A percentile compares a stretch with the other conserved stretches of the same genome.
phyloP scores from a whole-genome alignment of 805 yeast genomes.

The Zygosaccharomyces bisporus region DNA sequence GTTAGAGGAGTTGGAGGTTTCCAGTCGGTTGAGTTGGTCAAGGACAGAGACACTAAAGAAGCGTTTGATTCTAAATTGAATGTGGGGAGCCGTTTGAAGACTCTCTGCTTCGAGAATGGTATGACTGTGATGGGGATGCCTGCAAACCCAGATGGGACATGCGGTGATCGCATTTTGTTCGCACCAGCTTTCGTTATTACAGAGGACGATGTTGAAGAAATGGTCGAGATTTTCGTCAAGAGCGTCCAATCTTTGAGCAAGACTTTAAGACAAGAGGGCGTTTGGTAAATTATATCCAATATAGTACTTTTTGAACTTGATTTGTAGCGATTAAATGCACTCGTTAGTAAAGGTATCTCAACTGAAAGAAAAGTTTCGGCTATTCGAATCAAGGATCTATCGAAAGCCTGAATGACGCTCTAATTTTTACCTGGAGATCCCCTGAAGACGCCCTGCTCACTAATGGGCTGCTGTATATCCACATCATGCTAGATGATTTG shows the following conservation, averaged over 20 bases:
- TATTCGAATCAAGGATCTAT: too few species aligned
- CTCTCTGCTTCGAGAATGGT: slow-evolving; percentile 42
- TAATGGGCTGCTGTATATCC: too few species aligned
- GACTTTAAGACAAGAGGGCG: slow-evolving; percentile 19
- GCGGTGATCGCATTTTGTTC: slow-evolving; percentile 36
- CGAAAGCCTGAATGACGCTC: too few species aligned
- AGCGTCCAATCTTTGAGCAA: slow-evolving; percentile 37
- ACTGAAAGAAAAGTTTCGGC: too few species aligned
- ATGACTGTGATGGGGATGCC: slow-evolving; percentile 45
- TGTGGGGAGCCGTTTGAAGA: slow-evolving; percentile 37
- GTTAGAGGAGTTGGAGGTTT: slow-evolving; percentile 62
- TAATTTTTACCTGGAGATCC: too few species aligned
- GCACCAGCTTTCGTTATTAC: slow-evolving; percentile 47
- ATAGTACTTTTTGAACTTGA: not conserved
- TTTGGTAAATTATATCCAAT: slow-evolving; percentile 2
- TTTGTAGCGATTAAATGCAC: too few species aligned
- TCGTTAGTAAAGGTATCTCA: too few species aligned
- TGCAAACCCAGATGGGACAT: slow-evolving; percentile 45
- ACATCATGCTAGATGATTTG: too few species aligned
- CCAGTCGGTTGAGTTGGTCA: slow-evolving; percentile 55
- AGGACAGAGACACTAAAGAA: slow-evolving; percentile 49
- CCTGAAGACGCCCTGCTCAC: too few species aligned
- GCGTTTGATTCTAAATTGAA: slow-evolving; percentile 39
- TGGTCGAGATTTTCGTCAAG: slow-evolving; percentile 40
- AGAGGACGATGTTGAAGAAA: slow-evolving; percentile 41